Conservation (phyloP, 2,329 filamentous ascomycete species). For the Nemania sp. region DNA sequence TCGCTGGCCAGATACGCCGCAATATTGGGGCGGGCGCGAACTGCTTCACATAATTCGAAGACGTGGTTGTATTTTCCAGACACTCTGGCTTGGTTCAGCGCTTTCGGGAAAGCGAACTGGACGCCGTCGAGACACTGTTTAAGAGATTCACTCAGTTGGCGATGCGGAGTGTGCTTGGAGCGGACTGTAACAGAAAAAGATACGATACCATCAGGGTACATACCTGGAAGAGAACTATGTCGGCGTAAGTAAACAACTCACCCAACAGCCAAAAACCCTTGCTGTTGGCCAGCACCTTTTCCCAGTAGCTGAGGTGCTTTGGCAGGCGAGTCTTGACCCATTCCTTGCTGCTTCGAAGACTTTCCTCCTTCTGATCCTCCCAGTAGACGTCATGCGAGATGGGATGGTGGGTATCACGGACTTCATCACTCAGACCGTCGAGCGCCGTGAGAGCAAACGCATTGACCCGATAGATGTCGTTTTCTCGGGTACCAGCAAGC, state of each 20-base stretch:
- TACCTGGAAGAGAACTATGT: conserved; percentile 74
- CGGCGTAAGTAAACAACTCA: conserved; percentile 67
- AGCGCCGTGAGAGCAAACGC: not conserved
- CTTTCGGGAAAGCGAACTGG: conserved; percentile 70
- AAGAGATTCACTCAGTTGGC: too few relatives aligned
- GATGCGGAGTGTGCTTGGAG: too few relatives aligned
- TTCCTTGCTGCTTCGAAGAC: conserved; percentile 57
- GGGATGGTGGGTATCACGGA: conserved; percentile 78
- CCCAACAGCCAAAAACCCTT: conserved; percentile 69
- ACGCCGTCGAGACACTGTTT: conserved; percentile 66
- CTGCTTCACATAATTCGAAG: conserved; percentile 65
- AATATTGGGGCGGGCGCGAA: conserved; percentile 65
- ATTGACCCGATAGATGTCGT: not conserved
- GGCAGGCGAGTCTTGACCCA: conserved; percentile 67
- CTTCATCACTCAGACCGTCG: conserved; percentile 47
- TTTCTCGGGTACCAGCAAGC: conserved; percentile 39
- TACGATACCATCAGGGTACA: conserved; percentile 27
- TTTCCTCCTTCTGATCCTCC: conserved; percentile 74
- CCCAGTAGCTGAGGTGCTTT: conserved; percentile 73
- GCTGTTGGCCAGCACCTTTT: conserved; percentile 63
- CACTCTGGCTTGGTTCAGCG: conserved; percentile 57
- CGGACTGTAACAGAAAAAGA: too few relatives aligned
- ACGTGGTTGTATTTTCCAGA: conserved; percentile 61
- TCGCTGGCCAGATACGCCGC: conserved; percentile 71
- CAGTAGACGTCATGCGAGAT: conserved; percentile 64